These are phyloP conservation scores for Ophiostoma angusticollis DNA, from an alignment of 2,329 filamentous ascomycete genomes.

Conservation along the genomic window DNA sequence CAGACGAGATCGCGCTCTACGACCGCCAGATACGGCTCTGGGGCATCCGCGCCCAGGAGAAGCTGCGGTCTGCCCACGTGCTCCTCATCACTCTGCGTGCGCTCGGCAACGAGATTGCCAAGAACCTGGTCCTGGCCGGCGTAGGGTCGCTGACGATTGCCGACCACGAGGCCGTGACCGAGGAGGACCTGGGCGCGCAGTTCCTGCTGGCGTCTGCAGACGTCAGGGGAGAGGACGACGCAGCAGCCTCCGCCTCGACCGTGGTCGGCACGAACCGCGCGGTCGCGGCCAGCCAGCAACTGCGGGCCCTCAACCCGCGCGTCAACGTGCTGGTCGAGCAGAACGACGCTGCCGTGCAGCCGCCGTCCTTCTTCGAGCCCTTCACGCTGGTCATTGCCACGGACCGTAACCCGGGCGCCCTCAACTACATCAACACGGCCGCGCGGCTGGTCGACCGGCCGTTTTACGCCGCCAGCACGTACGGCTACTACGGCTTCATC, in stretches of 20 bases:
- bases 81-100: slow-evolving; percentile 80
- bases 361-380: slow-evolving; percentile 58
- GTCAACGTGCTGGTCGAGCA: slow-evolving; percentile 64
- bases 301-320: slow-evolving; percentile 80
- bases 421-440: slow-evolving; percentile 73
- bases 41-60: slow-evolving; percentile 91
- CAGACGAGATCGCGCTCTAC: slow-evolving; percentile 93
- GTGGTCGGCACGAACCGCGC: slow-evolving; percentile 75
- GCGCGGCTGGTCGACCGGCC: slow-evolving; percentile 65
- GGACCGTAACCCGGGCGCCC: slow-evolving; percentile 62
- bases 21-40: slow-evolving; percentile 95
- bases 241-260: slow-evolving; percentile 54
- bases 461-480: slow-evolving; percentile 79
- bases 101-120: slow-evolving; percentile 86
- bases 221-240: slow-evolving; percentile 76
- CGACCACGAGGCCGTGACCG: slow-evolving; percentile 62
- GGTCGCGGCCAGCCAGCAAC: slow-evolving; percentile 60
- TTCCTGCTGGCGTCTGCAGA: slow-evolving; percentile 57
- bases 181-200: slow-evolving; percentile 68
- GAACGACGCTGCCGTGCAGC: slow-evolving; percentile 52
- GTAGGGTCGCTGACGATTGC: slow-evolving; percentile 82
- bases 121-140: slow-evolving; percentile 91
- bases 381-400: slow-evolving; percentile 87
- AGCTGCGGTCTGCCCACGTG: slow-evolving; percentile 78
- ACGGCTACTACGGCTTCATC: slow-evolving; percentile 89